phyloP scores from a whole-genome alignment of 2,329 filamentous ascomycete species.

The Epicoccum sorghinum region DNA sequence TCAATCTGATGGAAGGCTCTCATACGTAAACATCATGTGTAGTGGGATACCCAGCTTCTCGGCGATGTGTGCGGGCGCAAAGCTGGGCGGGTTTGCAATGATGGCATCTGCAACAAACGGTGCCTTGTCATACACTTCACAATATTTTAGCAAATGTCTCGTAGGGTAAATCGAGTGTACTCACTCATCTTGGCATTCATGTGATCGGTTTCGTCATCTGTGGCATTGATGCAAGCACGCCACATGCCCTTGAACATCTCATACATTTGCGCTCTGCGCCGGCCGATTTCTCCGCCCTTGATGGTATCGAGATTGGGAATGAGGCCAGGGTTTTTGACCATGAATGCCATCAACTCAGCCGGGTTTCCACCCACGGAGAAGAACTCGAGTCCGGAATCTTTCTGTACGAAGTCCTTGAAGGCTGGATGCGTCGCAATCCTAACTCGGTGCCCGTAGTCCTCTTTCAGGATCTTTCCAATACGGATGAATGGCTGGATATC shows the following conservation, averaged over 20 bases:
- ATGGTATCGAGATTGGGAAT: slow-evolving; percentile 77
- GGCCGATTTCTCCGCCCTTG: slow-evolving; percentile 73
- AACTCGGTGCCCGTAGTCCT: slow-evolving; percentile 75
- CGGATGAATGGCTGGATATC: slow-evolving; percentile 82
- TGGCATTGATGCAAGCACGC: slow-evolving; percentile 76
- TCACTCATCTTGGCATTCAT: slow-evolving; percentile 64
- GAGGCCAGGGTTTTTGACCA: slow-evolving; percentile 83
- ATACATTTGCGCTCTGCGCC: slow-evolving; percentile 71
- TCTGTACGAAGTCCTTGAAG: slow-evolving; percentile 76
- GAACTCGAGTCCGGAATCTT: slow-evolving; percentile 76
- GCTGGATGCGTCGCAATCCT: slow-evolving; percentile 79
- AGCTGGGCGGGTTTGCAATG: slow-evolving; percentile 79
- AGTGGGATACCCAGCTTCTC: slow-evolving; percentile 76
- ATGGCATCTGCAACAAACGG: slow-evolving; percentile 86
- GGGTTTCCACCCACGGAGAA: slow-evolving; percentile 82
- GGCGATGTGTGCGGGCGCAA: slow-evolving; percentile 76
- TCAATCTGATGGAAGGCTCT: slow-evolving; percentile 22
- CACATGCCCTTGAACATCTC: slow-evolving; percentile 86
- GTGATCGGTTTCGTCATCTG: slow-evolving; percentile 69
- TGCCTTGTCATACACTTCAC: slow-evolving; percentile 59
- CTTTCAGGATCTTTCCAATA: slow-evolving; percentile 73
- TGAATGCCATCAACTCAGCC: slow-evolving; percentile 82
- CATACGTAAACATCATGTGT: slow-evolving; percentile 88
- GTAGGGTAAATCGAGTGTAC: slow-evolving; percentile 2
- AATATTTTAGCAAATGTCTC: slow-evolving; percentile 11